These are phyloP conservation scores for Diutina catenulata DNA, from an alignment of 1,139 yeast genomes.

Conservation along the genomic window DNA sequence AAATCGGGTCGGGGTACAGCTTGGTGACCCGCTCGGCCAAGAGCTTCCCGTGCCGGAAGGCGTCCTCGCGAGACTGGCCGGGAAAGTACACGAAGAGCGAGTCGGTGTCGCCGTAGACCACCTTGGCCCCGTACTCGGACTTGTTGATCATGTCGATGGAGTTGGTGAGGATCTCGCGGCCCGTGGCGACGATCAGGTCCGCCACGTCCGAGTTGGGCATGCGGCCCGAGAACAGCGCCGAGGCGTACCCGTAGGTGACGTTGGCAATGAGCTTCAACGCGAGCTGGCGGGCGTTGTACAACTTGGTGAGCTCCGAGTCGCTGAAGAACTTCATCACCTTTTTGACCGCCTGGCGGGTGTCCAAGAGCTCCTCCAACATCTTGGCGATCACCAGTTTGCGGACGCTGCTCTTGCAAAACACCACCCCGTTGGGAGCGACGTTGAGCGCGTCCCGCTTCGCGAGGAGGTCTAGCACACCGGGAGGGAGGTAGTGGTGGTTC, in stretches of 20 bases:
- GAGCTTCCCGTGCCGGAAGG: constrained; percentile 61
- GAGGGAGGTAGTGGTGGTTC: constrained; percentile 36
- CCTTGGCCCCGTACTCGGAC: constrained; percentile 74
- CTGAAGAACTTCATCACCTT: constrained; percentile 47
- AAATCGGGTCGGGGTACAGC: constrained; percentile 72
- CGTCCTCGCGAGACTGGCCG: constrained; percentile 65
- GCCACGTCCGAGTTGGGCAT: constrained; percentile 97
- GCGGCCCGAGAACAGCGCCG: constrained; percentile 90
- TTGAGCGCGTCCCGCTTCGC: constrained; percentile 38
- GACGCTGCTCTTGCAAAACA: constrained; percentile 54
- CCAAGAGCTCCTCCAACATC: constrained; percentile 75
- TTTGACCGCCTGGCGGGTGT: constrained; percentile 70
- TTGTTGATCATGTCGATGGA: constrained; percentile 62
- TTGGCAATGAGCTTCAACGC: constrained; percentile 87
- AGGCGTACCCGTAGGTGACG: constrained; percentile 91
- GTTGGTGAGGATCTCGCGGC: constrained; percentile 66
- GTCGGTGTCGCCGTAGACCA: constrained; percentile 95
- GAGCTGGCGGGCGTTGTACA: constrained; percentile 67
- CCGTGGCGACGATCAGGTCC: constrained; percentile 87
- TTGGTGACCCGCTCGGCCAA: constrained; percentile 55
- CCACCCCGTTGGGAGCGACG: constrained; percentile 79
- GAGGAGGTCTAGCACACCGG: constrained; percentile 45
- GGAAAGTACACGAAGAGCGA: constrained; percentile 85
- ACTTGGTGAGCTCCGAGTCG: constrained; percentile 32
- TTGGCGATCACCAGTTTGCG: constrained; percentile 69